Evolutionary conservation across 345 rosid genomes (phyloP).

Genomic region (Eucalyptus pauciflora): DNA sequence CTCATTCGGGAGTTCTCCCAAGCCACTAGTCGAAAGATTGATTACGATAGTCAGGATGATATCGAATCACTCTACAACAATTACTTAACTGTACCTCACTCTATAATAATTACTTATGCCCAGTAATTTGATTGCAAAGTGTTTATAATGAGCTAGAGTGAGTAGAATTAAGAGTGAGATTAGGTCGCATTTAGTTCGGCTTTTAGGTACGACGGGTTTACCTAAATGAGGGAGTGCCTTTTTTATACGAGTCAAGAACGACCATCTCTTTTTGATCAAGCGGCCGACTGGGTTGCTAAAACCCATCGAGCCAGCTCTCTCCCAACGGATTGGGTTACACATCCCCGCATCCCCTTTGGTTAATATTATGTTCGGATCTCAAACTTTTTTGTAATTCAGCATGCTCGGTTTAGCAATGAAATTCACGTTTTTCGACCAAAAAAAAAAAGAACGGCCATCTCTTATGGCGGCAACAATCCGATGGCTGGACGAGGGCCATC

Average conservation of each 20-base stretch:
- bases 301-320: too few relatives aligned
- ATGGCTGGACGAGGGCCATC: not conserved
- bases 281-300: too few relatives aligned
- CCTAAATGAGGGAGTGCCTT: not conserved
- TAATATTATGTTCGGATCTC: too few relatives aligned
- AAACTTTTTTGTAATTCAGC: too few relatives aligned
- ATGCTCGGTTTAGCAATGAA: too few relatives aligned
- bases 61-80: not conserved
- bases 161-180: not conserved
- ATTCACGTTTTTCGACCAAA: too few relatives aligned
- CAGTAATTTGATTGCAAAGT: not conserved
- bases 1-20: accelerated
- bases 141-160: not conserved
- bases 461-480: not conserved
- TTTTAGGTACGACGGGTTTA: accelerated
- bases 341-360: too few relatives aligned
- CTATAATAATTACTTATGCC: not conserved
- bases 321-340: too few relatives aligned
- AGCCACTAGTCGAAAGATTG: not conserved
- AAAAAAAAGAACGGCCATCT: not conserved
- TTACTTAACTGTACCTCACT: not conserved
- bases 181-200: not conserved
- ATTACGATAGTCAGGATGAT: accelerated
- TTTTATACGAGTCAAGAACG: not conserved
- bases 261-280: too few relatives aligned